Evolutionary conservation across 2,329 filamentous ascomycete genomes (phyloP).

Genomic region (Rutstroemia sp.): DNA sequence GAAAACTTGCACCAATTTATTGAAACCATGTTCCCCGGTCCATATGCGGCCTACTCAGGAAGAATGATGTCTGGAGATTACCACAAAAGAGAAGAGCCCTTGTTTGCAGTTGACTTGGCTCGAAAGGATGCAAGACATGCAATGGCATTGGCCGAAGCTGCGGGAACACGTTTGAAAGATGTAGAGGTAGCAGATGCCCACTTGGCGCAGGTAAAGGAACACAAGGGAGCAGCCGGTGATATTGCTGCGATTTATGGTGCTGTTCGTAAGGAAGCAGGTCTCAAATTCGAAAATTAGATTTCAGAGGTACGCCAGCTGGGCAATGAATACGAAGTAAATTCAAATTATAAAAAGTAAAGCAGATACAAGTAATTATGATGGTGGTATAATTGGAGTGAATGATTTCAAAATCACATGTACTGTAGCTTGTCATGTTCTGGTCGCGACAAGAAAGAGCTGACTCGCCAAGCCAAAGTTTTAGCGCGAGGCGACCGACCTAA

Average conservation of each 20-base stretch:
- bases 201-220: conserved; percentile 59
- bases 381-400: too few species aligned
- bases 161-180: conserved; percentile 55
- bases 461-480: conserved; percentile 4
- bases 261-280: conserved; percentile 63
- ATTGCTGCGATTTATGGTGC: conserved; percentile 78
- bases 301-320: background rate
- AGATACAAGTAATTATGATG: too few species aligned
- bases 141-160: conserved; percentile 52
- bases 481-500: conserved; percentile 1
- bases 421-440: background rate
- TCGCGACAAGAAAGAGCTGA: conserved; percentile 1
- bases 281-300: conserved; percentile 61
- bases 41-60: conserved; percentile 66
- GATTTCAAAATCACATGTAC: too few species aligned
- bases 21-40: conserved; percentile 65
- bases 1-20: conserved; percentile 66
- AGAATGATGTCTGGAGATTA: conserved; percentile 74
- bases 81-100: conserved; percentile 65
- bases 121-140: conserved; percentile 78
- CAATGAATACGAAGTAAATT: background rate
- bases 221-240: conserved; percentile 65
- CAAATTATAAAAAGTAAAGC: background rate
- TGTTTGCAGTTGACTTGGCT: conserved; percentile 77
- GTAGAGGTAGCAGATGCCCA: conserved; percentile 63